Percentiles rank a stretch among this genome's conserved stretches.
Evolutionary conservation across 2,329 filamentous ascomycete genomes (phyloP).

Genomic region (Macrophomina pseudophaseolina): DNA sequence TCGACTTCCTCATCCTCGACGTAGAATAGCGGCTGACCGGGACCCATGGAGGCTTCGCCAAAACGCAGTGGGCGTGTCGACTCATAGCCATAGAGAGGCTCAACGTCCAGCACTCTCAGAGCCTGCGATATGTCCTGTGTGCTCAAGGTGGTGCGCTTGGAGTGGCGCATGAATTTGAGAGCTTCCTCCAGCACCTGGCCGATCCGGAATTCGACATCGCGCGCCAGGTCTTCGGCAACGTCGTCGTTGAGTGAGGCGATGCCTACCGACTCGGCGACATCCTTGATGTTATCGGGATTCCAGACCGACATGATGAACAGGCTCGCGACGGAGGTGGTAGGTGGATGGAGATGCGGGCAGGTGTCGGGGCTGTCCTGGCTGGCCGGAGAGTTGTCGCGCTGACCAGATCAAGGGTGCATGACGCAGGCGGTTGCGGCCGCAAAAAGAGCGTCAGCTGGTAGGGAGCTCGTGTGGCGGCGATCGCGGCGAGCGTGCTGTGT

Average conservation of each 20-base stretch:
- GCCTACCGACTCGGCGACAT: slow-evolving; percentile 95
- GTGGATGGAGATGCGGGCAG: background rate
- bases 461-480: no score
- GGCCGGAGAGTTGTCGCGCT: background rate
- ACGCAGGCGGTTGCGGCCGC: background rate
- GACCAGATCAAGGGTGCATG: slow-evolving; percentile 3
- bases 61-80: slow-evolving; percentile 87
- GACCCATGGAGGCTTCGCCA: slow-evolving; percentile 90
- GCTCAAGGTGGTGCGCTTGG: slow-evolving; percentile 81
- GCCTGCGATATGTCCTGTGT: slow-evolving; percentile 91
- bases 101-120: slow-evolving; percentile 83
- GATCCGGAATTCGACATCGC: slow-evolving; percentile 94
- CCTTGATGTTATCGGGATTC: slow-evolving; percentile 94
- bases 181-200: slow-evolving; percentile 93
- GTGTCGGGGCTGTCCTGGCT: background rate
- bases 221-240: slow-evolving; percentile 82
- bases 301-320: slow-evolving; percentile 66
- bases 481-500: no score
- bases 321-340: background rate
- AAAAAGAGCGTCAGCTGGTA: no score
- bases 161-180: slow-evolving; percentile 93
- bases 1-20: slow-evolving; percentile 98
- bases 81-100: slow-evolving; percentile 96
- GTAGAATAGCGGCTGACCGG: slow-evolving; percentile 93
- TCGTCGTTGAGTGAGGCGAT: slow-evolving; percentile 83